These are phyloP conservation scores for Mortierella claussenii DNA, from an alignment of 192 early-diverging fungal genomes.

Conservation along the genomic window DNA sequence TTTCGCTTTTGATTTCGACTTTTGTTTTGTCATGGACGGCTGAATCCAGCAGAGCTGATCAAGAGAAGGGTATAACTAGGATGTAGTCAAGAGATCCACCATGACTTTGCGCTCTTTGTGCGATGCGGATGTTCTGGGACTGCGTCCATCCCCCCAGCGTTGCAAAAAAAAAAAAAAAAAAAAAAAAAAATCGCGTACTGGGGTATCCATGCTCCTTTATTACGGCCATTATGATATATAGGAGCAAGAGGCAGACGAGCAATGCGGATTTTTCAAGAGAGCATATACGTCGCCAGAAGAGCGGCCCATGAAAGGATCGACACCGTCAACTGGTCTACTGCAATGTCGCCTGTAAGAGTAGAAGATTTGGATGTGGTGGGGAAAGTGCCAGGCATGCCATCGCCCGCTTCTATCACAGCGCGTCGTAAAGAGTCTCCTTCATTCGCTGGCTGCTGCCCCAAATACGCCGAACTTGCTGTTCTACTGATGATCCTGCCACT, in stretches of 20 bases:
- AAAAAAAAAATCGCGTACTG: neutral
- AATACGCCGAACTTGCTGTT: too few species aligned
- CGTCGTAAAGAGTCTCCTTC: too few species aligned
- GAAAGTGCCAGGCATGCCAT: constrained; percentile 39
- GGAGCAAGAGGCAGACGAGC: too few species aligned
- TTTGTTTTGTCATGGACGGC: constrained; percentile 21
- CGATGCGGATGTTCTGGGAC: neutral
- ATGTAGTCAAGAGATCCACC: too few species aligned
- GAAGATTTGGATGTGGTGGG: too few species aligned
- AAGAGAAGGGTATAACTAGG: too few species aligned
- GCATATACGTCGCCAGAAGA: constrained; percentile 33
- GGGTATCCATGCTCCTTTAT: neutral
- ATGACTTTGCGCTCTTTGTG: too few species aligned
- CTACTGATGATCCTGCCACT: too few species aligned
- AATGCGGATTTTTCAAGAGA: constrained; percentile 27
- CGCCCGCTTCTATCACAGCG: too few species aligned
- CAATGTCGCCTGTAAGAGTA: too few species aligned
- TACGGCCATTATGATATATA: neutral
- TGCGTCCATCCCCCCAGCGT: neutral
- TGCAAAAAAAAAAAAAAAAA: neutral
- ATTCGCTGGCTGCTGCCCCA: too few species aligned
- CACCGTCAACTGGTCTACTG: constrained; percentile 17
- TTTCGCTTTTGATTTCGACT: constrained; percentile 11
- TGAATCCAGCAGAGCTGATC: too few species aligned
- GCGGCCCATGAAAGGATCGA: constrained; percentile 44